phyloP scores from a whole-genome alignment of 805 yeast species.

The Starmerella khaoyaiensis region DNA sequence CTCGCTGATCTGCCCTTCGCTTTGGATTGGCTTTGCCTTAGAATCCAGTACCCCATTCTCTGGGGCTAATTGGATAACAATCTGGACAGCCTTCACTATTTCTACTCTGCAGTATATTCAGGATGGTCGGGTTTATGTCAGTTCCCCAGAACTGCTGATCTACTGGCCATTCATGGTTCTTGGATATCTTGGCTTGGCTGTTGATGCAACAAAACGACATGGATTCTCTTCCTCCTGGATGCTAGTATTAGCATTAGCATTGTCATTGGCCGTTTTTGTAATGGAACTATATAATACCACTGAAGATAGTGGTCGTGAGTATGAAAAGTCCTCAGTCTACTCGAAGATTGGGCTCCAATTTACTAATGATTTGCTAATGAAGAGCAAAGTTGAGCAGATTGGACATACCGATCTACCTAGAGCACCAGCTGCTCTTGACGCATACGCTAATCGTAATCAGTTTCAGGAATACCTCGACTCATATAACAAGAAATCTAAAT shows the following conservation, averaged over 20 bases:
- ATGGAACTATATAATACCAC: too few relatives aligned
- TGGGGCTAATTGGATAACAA: too few relatives aligned
- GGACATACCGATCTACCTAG: neutral
- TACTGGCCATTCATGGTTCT: constrained; percentile 18
- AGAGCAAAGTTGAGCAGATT: neutral
- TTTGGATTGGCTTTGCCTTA: too few relatives aligned
- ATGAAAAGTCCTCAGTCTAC: constrained; percentile 1
- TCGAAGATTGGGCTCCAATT: neutral
- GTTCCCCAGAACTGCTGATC: constrained; percentile 17
- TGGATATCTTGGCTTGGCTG: constrained; percentile 11
- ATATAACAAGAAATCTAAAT: constrained; percentile 1
- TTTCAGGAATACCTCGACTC: neutral
- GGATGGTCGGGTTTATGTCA: constrained; percentile 22
- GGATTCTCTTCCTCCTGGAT: too few relatives aligned
- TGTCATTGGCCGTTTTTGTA: too few relatives aligned
- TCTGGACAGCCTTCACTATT: too few relatives aligned
- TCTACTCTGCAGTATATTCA: constrained; percentile 19
- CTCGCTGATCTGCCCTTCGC: too few relatives aligned
- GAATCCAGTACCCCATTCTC: too few relatives aligned
- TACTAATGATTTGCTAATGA: neutral
- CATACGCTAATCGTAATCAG: neutral
- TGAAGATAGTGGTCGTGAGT: too few relatives aligned
- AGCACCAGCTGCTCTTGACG: neutral
- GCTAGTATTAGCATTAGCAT: too few relatives aligned
- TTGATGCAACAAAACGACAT: too few relatives aligned